Conservation (phyloP, 75 land plant genomes). For the Selaginella tamariscina region DNA sequence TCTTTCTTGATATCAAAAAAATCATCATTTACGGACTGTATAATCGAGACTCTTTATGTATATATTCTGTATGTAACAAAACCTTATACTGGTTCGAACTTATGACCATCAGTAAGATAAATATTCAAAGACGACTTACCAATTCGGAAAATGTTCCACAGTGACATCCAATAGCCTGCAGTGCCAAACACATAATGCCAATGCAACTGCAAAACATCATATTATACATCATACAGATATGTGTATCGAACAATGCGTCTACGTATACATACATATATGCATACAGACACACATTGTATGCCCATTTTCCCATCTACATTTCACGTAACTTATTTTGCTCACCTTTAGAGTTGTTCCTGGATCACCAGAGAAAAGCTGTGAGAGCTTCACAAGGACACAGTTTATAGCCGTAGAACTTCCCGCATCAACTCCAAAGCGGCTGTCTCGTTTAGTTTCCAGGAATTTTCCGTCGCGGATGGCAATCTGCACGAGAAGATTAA, state of each 20-base stretch:
- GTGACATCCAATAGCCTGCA: not conserved
- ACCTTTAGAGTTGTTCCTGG: constrained; percentile 91
- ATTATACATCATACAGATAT: not conserved
- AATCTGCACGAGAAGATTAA: not conserved
- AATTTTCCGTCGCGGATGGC: not conserved
- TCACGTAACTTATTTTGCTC: no score
- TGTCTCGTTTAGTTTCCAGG: constrained; percentile 43
- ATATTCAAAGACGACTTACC: not conserved
- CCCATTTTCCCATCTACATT: no score
- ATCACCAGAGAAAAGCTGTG: constrained; percentile 73
- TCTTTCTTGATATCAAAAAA: no score
- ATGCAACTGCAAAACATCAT: not conserved
- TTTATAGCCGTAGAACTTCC: constrained; percentile 51
- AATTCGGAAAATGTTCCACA: constrained; percentile 4
- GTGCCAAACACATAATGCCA: not conserved
- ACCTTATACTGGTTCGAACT: no score
- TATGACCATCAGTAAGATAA: not conserved
- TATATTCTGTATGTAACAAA: no score
- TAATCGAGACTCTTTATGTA: no score
- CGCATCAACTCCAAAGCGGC: constrained; percentile 54
- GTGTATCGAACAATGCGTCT: no score
- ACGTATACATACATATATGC: not conserved
- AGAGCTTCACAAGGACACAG: constrained; percentile 39
- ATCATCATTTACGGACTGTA: no score
- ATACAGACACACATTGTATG: no score